Evolutionary conservation across 176 grass and related monocot genomes (phyloP).

Genomic region (Cymbopogon citratus): DNA sequence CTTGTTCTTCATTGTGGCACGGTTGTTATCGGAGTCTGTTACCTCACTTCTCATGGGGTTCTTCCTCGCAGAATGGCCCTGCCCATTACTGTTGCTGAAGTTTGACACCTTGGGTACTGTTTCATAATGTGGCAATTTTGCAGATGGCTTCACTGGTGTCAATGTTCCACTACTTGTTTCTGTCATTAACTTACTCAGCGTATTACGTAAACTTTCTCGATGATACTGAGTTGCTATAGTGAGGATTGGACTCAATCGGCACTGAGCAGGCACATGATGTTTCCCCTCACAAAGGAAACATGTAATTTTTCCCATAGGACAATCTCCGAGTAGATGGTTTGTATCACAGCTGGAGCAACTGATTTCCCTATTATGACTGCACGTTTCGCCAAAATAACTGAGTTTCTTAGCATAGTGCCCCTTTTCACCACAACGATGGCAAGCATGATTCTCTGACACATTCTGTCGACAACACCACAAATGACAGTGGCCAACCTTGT

Average conservation of each 20-base stretch:
- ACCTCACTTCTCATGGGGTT: neutral
- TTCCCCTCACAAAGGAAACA: slow-evolving; percentile 31
- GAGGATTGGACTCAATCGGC: slow-evolving; percentile 12
- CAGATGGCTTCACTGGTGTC: neutral
- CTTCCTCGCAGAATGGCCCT: neutral
- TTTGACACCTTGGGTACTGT: neutral
- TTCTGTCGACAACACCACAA: slow-evolving; percentile 27
- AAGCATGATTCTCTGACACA: neutral
- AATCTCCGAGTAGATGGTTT: slow-evolving; percentile 8
- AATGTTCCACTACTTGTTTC: neutral
- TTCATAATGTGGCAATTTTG: slow-evolving; percentile 1
- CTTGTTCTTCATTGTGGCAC: neutral
- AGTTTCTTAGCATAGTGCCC: slow-evolving; percentile 8
- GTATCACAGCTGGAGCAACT: slow-evolving; percentile 25
- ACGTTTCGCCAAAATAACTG: neutral
- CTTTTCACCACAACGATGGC: slow-evolving; percentile 19
- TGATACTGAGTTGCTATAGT: slow-evolving; percentile 9
- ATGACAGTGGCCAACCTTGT: slow-evolving; percentile 24
- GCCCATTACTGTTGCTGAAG: neutral
- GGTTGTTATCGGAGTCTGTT: neutral
- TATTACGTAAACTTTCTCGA: slow-evolving; percentile 1
- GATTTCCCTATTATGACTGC: neutral
- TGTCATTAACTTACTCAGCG: neutral
- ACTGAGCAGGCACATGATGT: slow-evolving; percentile 21
- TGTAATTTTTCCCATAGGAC: slow-evolving; percentile 23